Percentiles rank a stretch among this genome's conserved stretches.
Conservation (phyloP, 2,329 filamentous ascomycete genomes). For the Verticillium albo-atrum region DNA sequence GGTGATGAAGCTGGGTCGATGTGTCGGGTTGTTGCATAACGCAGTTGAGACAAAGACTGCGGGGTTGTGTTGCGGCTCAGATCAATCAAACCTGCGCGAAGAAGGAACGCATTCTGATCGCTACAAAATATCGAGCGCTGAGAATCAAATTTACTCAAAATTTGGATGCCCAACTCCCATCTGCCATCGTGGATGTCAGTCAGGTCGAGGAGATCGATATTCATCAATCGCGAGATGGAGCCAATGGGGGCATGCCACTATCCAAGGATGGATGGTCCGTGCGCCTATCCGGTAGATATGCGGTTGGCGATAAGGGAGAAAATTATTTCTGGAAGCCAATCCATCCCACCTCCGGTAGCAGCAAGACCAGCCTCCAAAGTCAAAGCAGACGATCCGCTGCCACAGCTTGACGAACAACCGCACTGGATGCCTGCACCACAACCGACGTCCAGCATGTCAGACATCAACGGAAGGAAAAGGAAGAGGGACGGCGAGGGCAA, state of each 20-base stretch:
- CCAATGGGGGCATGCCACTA: background rate
- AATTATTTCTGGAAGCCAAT: background rate
- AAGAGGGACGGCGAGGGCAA: conserved; percentile 42
- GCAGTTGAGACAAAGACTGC: no score
- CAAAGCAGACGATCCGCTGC: background rate
- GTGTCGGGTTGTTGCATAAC: background rate
- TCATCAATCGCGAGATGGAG: background rate
- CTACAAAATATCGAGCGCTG: no score
- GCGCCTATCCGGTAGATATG: background rate
- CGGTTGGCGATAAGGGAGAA: background rate
- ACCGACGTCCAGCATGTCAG: conserved; percentile 26
- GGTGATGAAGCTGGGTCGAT: background rate
- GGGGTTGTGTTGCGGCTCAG: no score
- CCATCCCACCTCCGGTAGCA: background rate
- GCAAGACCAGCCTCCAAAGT: background rate
- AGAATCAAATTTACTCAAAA: background rate
- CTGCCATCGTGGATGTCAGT: background rate
- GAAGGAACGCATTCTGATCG: no score
- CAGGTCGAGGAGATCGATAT: background rate
- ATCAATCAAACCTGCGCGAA: no score
- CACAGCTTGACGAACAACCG: background rate
- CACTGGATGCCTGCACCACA: background rate
- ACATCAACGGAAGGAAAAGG: conserved; percentile 43
- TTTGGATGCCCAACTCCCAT: background rate
- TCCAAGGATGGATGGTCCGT: background rate